phyloP scores from a whole-genome alignment of 1,284 basidiomycete species.

The Testicularia cyperi region DNA sequence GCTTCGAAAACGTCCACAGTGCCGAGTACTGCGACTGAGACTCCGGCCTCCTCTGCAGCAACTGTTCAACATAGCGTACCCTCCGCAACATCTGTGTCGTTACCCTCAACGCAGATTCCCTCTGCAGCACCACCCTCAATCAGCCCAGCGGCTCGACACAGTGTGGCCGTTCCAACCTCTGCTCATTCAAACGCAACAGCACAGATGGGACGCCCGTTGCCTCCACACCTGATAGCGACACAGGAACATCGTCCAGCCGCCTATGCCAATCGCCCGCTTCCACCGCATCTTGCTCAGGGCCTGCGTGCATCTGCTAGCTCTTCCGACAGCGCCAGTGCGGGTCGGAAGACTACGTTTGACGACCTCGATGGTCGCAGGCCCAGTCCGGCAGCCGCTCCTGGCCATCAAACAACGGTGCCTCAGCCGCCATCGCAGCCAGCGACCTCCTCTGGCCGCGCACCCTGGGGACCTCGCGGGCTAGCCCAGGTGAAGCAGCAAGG shows the following conservation, averaged over 20 bases:
- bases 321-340: not conserved
- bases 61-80: too few relatives aligned
- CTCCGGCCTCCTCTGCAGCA: too few relatives aligned
- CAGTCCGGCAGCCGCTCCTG: not conserved
- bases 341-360: slow-evolving; percentile 21
- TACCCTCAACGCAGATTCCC: too few relatives aligned
- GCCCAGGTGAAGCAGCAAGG: not conserved
- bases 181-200: not conserved
- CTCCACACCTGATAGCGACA: slow-evolving; percentile 19
- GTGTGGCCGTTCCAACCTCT: not conserved
- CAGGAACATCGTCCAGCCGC: slow-evolving; percentile 8
- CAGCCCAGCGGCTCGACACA: too few relatives aligned
- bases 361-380: slow-evolving; percentile 15
- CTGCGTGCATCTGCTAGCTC: slow-evolving; percentile 13
- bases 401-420: not conserved
- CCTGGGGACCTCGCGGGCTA: not conserved
- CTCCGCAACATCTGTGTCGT: too few relatives aligned
- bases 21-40: too few relatives aligned
- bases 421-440: not conserved
- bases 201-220: slow-evolving; percentile 24
- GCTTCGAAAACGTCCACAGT: too few relatives aligned
- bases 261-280: slow-evolving; percentile 18
- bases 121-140: too few relatives aligned
- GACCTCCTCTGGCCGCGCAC: not conserved
- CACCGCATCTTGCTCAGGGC: slow-evolving; percentile 41